Evolutionary conservation across 1,139 yeast species (phyloP), one percentile per base, ranked within the genome.

Genomic region (Pichia sp.): DNA sequence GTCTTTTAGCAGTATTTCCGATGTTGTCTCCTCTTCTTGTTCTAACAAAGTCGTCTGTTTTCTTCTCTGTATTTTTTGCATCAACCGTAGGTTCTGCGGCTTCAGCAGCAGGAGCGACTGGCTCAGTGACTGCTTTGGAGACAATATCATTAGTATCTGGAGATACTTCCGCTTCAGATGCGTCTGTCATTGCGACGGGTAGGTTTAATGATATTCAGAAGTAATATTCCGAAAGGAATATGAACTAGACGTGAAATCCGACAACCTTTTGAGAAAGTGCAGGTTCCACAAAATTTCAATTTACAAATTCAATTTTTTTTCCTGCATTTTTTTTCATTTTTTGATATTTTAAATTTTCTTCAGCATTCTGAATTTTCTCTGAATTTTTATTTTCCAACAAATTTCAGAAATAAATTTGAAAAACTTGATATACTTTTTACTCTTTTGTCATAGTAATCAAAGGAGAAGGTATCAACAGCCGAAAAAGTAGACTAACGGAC

Each of bases 21-120:
- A 62, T 67, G 47, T 54, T 60, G 58, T 74, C 79, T 16, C 73
- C 74, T 52, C 70, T 73, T 50, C 78, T 48, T 7, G 75, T 73
- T 56, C 77, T 78, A 48, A 72, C 68, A 76, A 77, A 72, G 62
- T 78, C 77, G 61, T 71, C 36, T 21, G 26, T n/a, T 16, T 43
- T 18, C 62, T 55, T 34, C 12, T 39, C 39, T 30, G 36, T 31
- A 13, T 43, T 31, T 37, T 45, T 23, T 7, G 49, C 19, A 21
- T 39, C 46, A 25, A 41, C 54, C n/a, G 46, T 52, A n/a, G 54
- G 46, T 40, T 23, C 55, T 23, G 53, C 50, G 42, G 47, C 46
- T 42, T 41, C 51, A 43, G 48, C 51, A 46, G 46, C 28, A 37
- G 40, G 7, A 23, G 34, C 21, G 34, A 42, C 34, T 26, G 45